Conservation (phyloP, 1,284 basidiomycete genomes). For the Ganoderma lucidum region DNA sequence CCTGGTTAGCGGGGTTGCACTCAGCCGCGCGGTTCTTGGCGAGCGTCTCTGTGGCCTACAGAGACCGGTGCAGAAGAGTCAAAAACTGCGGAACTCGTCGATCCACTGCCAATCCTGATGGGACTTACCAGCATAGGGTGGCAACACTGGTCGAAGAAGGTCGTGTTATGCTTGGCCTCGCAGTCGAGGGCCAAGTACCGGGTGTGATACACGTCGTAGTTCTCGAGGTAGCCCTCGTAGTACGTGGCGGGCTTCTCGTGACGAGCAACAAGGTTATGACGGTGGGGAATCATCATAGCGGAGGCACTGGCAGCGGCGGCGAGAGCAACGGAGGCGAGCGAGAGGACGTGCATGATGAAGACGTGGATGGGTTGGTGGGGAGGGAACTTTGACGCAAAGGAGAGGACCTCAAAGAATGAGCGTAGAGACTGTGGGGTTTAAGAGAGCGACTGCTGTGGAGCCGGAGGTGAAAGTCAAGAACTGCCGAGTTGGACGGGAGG, state of each 20-base stretch:
- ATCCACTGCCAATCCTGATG: background rate
- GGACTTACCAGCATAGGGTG: conserved; percentile 56
- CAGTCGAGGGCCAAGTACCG: conserved; percentile 70
- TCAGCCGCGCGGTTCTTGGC: conserved; percentile 54
- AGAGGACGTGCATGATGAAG: conserved; percentile 54
- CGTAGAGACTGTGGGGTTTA: conserved; percentile 36
- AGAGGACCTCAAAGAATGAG: conserved; percentile 33
- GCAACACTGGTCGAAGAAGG: conserved; percentile 73
- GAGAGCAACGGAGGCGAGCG: conserved; percentile 58
- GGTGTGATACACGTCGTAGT: conserved; percentile 70
- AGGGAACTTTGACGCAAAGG: conserved; percentile 39
- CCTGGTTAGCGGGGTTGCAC: conserved; percentile 52
- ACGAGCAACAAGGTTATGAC: conserved; percentile 41
- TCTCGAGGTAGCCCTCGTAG: conserved; percentile 45
- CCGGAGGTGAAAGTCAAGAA: conserved; percentile 18
- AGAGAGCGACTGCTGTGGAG: conserved; percentile 39
- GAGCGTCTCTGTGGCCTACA: conserved; percentile 57
- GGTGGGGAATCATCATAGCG: conserved; percentile 54
- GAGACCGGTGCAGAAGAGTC: conserved; percentile 12
- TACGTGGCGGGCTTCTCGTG: conserved; percentile 51
- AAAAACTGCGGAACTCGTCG: background rate
- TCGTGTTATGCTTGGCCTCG: conserved; percentile 65
- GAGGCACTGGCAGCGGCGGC: conserved; percentile 51
- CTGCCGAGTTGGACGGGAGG: conserved; percentile 17
- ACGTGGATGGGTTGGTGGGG: conserved; percentile 30